Conservation (phyloP, 225 moss, liverwort and hornwort genomes). For the Neckera pumila region DNA sequence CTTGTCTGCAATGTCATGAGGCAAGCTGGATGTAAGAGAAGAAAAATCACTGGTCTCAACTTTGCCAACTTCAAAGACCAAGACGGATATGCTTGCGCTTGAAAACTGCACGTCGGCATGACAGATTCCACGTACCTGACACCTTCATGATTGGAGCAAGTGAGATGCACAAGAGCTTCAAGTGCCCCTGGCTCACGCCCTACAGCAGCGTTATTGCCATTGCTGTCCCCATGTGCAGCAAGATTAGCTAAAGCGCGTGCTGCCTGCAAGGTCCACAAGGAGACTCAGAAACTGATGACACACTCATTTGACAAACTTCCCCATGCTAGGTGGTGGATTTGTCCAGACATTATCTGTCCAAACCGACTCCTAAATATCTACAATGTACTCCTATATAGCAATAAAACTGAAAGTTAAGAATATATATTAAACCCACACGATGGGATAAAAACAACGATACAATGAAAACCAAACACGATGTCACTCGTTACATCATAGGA, state of each 20-base stretch:
- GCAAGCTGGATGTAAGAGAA: neutral
- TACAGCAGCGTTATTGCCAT: slow-evolving; percentile 95
- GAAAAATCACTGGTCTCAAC: neutral
- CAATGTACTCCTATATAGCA: neutral
- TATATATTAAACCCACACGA: neutral
- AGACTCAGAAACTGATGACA: neutral
- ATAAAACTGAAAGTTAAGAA: neutral
- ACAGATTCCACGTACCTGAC: slow-evolving; percentile 48
- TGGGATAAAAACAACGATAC: neutral
- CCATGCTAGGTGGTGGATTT: neutral
- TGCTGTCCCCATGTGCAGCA: slow-evolving; percentile 97
- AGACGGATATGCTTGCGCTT: neutral
- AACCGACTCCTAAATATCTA: neutral
- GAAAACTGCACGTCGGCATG: neutral
- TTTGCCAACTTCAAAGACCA: neutral
- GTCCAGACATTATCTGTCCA: neutral
- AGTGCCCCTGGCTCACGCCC: slow-evolving; percentile 78
- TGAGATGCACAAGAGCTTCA: slow-evolving; percentile 89
- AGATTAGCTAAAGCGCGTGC: slow-evolving; percentile 79
- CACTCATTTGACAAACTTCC: neutral
- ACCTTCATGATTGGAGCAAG: slow-evolving; percentile 86
- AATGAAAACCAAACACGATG: neutral
- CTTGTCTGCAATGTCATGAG: slow-evolving; percentile 46
- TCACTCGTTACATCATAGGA: neutral
- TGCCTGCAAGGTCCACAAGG: slow-evolving; percentile 41